Evolutionary conservation across 805 yeast species (phyloP).

Genomic region (Spathaspora arborariae): DNA sequence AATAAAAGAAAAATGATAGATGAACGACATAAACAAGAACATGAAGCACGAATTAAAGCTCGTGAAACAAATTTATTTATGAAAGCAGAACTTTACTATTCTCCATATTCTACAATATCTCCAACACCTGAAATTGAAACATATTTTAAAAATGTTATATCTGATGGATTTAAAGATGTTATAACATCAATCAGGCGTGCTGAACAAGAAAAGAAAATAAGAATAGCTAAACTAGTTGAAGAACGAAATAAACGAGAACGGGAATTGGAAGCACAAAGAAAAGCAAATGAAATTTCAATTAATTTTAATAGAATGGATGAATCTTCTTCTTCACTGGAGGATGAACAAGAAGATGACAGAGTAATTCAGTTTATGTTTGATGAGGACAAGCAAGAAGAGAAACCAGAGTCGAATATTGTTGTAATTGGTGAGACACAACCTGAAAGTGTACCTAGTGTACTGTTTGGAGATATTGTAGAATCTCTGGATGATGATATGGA

Average conservation of each 20-base stretch:
- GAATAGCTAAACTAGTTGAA: constrained; percentile 5
- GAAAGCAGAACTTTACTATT: constrained; percentile 34
- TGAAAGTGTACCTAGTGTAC: background rate
- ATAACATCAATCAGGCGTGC: constrained; percentile 31
- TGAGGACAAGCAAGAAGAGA: background rate
- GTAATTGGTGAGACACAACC: background rate
- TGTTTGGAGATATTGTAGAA: background rate
- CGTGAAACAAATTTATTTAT: constrained; percentile 30
- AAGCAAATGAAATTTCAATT: constrained; percentile 9
- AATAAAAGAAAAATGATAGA: constrained; percentile 39
- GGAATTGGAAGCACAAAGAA: constrained; percentile 8
- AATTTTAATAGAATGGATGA: constrained; percentile 2
- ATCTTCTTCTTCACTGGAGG: background rate
- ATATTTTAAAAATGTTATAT: constrained; percentile 19
- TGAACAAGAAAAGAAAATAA: constrained; percentile 24
- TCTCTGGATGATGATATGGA: constrained; percentile 3
- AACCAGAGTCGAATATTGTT: background rate
- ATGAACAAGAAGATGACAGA: constrained; percentile 6
- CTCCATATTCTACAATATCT: constrained; percentile 30
- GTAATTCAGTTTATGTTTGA: background rate
- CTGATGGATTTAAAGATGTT: constrained; percentile 28
- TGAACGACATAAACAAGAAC: constrained; percentile 22
- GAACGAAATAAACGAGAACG: constrained; percentile 4
- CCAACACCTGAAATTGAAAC: constrained; percentile 19
- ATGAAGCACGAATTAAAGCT: constrained; percentile 15